These are phyloP conservation scores for Chlamydomonas schloesseri DNA, from an alignment of 139 green algal species.

Conservation along the genomic window DNA sequence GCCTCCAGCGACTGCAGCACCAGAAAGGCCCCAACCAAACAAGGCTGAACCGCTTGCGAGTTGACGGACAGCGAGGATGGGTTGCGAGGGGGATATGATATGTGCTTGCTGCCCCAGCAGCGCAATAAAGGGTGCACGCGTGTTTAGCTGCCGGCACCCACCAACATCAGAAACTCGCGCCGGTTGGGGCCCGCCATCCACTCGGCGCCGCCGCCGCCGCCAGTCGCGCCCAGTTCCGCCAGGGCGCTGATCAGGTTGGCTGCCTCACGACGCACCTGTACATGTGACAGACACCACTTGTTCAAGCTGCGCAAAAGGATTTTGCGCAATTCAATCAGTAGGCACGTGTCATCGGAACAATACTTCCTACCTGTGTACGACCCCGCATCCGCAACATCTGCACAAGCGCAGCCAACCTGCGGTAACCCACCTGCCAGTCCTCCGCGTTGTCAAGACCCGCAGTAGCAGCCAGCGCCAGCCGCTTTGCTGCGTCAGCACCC, in stretches of 20 bases:
- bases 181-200: conserved; percentile 20
- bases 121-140: too few species aligned
- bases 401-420: too few species aligned
- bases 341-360: too few species aligned
- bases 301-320: too few species aligned
- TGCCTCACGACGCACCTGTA: conserved; percentile 33
- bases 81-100: too few species aligned
- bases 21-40: neutral
- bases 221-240: neutral
- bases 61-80: too few species aligned
- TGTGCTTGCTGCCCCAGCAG: too few species aligned
- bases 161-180: conserved; percentile 31
- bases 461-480: conserved; percentile 24
- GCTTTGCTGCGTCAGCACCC: neutral
- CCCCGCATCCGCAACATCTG: too few species aligned
- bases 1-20: conserved; percentile 29
- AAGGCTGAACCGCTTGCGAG: too few species aligned
- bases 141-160: neutral
- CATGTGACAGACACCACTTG: too few species aligned
- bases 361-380: too few species aligned
- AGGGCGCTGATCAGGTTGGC: conserved; percentile 18
- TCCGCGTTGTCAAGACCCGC: conserved; percentile 8
- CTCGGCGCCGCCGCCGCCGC: neutral
- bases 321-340: too few species aligned
- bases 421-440: conserved; percentile 38